Conservation (phyloP, 2,329 filamentous ascomycete genomes). For the Cercospora sp. region DNA sequence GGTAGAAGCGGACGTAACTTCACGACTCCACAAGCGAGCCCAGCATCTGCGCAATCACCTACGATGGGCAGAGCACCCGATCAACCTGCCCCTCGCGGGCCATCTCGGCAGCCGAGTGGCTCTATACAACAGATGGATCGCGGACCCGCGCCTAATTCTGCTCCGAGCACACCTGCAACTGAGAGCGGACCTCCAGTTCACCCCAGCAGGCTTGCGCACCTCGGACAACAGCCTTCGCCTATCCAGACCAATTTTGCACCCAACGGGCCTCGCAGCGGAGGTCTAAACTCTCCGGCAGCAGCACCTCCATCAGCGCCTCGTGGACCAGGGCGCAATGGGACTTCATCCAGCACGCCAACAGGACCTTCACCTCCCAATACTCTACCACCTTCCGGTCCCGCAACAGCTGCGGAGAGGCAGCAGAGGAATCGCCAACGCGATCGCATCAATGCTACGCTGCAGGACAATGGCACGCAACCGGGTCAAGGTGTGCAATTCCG, state of each 20-base stretch:
- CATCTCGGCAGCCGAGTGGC: constrained; percentile 21
- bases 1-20: constrained; percentile 44
- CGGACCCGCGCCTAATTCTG: constrained; percentile 27
- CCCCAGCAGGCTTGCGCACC: constrained; percentile 33
- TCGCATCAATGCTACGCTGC: constrained; percentile 34
- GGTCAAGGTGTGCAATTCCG: constrained; percentile 35
- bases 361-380: constrained; percentile 32
- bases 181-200: constrained; percentile 33
- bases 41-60: constrained; percentile 30
- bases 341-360: constrained; percentile 31
- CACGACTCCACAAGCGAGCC: constrained; percentile 37
- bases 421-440: constrained; percentile 29
- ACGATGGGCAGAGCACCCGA: constrained; percentile 29
- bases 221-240: constrained; percentile 30
- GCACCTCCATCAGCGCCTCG: constrained; percentile 35
- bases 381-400: constrained; percentile 36
- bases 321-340: constrained; percentile 23
- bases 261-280: constrained; percentile 25
- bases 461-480: constrained; percentile 21
- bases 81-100: constrained; percentile 25
- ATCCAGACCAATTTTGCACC: constrained; percentile 31
- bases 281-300: constrained; percentile 29
- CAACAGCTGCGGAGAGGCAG: constrained; percentile 27
- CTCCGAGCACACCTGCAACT: constrained; percentile 32
- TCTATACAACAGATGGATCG: constrained; percentile 25